Percentiles rank a stretch among this genome's conserved stretches.
phyloP scores from a whole-genome alignment of 345 rosid species.

The Gynandropsis gynandra region DNA sequence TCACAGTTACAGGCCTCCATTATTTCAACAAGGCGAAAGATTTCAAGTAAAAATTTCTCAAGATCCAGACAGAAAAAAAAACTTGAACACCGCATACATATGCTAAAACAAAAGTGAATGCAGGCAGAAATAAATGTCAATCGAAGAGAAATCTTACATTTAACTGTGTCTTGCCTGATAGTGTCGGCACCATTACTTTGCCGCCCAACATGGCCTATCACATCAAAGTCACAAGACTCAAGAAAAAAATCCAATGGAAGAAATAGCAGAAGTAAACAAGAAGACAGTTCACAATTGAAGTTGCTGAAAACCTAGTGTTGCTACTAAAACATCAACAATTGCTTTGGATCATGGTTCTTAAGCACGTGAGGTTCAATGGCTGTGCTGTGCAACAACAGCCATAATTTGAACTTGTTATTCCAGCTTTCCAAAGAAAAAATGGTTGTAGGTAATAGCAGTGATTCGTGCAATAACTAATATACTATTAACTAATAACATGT shows the following conservation, averaged over 20 bases:
- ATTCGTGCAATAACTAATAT: too few species aligned
- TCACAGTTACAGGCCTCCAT: constrained; percentile 13
- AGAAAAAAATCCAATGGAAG: not conserved
- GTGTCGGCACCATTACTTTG: constrained; percentile 72
- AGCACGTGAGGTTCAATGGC: too few species aligned
- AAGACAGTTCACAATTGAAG: not conserved
- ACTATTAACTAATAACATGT: too few species aligned
- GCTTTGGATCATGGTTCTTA: too few species aligned
- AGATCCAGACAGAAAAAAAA: constrained; percentile 4
- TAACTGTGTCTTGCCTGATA: constrained; percentile 55
- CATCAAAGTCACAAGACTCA: constrained; percentile 17
- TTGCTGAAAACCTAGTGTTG: too few species aligned
- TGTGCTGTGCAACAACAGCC: too few species aligned
- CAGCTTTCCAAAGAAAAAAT: too few species aligned
- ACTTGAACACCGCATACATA: constrained; percentile 6
- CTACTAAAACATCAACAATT: too few species aligned
- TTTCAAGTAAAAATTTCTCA: not conserved
- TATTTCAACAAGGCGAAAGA: constrained; percentile 11
- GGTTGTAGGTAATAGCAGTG: too few species aligned
- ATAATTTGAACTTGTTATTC: too few species aligned
- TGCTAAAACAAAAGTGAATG: not conserved
- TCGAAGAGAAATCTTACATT: constrained; percentile 37
- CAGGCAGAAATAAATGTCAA: constrained; percentile 2
- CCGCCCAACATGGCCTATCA: constrained; percentile 91
- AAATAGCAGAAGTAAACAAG: not conserved